Percentiles rank a stretch among this genome's conserved stretches.
These are phyloP conservation scores for Tuber indicum DNA, from an alignment of 495 filamentous ascomycete genomes.

Conservation along the genomic window DNA sequence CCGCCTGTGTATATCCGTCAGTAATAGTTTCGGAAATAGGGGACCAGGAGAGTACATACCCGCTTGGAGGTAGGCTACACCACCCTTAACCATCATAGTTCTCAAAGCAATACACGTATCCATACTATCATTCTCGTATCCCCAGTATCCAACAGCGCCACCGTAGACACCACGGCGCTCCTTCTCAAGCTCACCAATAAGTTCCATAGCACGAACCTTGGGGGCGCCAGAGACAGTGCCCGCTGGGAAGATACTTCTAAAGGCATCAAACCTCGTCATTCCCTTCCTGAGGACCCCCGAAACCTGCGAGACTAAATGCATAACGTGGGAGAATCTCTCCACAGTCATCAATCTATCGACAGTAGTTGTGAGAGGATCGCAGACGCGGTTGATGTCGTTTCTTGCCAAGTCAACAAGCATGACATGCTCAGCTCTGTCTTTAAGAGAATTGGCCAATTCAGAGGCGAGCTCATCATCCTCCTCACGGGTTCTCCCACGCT, in stretches of 20 bases:
- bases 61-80: conserved; percentile 85
- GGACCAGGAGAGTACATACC: conserved; percentile 44
- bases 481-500: conserved; percentile 68
- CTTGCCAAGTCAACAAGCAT: conserved; percentile 98
- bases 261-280: conserved; percentile 90
- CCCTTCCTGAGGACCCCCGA: conserved; percentile 73
- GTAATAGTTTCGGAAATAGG: neutral
- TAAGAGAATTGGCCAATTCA: conserved; percentile 70
- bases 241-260: conserved; percentile 91
- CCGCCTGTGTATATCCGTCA: conserved; percentile 53
- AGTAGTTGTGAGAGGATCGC: conserved; percentile 77
- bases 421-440: conserved; percentile 95
- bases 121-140: conserved; percentile 80
- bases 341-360: conserved; percentile 95
- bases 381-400: conserved; percentile 94
- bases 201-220: conserved; percentile 92
- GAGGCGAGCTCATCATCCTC: conserved; percentile 75
- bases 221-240: conserved; percentile 91
- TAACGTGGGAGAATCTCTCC: conserved; percentile 91
- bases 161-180: conserved; percentile 95
- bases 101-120: conserved; percentile 97
- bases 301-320: conserved; percentile 93
- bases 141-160: conserved; percentile 93
- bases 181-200: conserved; percentile 86
- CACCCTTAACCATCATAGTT: conserved; percentile 92